Conservation (phyloP, 164 flowering plant genomes). For the Aristolochia californica region DNA sequence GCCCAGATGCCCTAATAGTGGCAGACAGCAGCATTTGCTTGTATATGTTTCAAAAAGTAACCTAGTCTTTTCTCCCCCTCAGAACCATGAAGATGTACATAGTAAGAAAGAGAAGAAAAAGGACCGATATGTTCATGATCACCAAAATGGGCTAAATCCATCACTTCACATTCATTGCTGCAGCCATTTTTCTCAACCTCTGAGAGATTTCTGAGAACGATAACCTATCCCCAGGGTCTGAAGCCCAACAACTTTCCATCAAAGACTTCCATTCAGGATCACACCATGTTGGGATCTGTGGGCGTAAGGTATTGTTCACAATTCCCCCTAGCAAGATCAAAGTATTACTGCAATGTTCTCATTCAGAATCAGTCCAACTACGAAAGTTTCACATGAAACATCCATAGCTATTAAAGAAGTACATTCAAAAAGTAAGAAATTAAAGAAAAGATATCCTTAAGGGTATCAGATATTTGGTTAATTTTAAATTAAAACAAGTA, state of each 20-base stretch:
- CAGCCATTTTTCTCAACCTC: slow-evolving; percentile 84
- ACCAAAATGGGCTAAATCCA: neutral
- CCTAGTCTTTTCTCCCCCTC: slow-evolving; percentile 13
- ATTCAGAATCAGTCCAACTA: too few species aligned
- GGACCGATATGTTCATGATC: slow-evolving; percentile 1
- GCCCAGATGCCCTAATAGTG: slow-evolving; percentile 11
- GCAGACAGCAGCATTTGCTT: slow-evolving; percentile 17
- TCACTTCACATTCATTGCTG: slow-evolving; percentile 81
- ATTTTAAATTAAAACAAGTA: too few species aligned
- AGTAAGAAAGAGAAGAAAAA: slow-evolving; percentile 8
- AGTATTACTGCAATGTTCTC: neutral
- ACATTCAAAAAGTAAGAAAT: too few species aligned
- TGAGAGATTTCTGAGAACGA: slow-evolving; percentile 85
- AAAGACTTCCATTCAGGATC: slow-evolving; percentile 97
- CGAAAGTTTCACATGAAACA: too few species aligned
- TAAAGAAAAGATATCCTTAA: too few species aligned
- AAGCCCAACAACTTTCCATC: slow-evolving; percentile 93
- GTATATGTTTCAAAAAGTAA: slow-evolving; percentile 11
- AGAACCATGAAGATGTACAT: slow-evolving; percentile 14
- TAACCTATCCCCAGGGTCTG: slow-evolving; percentile 77
- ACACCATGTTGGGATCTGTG: slow-evolving; percentile 88
- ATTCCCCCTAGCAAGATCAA: slow-evolving; percentile 60
- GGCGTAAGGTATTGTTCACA: slow-evolving; percentile 84
- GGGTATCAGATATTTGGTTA: too few species aligned
- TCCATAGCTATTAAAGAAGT: too few species aligned